A percentile compares a stretch with the other conserved stretches of the same genome.
These are phyloP conservation scores for Pichia kudriavzevii DNA, from an alignment of 1,139 yeast genomes.

Conservation along the genomic window DNA sequence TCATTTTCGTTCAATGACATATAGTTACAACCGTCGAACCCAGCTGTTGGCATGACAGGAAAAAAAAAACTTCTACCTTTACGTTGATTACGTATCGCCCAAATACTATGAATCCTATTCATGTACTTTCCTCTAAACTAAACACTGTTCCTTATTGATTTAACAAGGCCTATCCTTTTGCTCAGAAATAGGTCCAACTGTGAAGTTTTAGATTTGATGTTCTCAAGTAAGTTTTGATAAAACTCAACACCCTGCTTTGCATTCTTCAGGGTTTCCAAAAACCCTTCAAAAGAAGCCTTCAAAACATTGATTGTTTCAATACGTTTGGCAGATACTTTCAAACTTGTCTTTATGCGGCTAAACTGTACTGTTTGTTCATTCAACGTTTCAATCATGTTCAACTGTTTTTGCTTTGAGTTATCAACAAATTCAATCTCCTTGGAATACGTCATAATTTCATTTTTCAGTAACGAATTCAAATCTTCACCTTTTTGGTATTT, in stretches of 20 bases:
- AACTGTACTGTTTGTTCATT: constrained; percentile 37
- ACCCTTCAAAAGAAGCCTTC: constrained; percentile 48
- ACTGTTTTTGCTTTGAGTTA: constrained; percentile 35
- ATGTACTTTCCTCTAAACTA: too few relatives aligned
- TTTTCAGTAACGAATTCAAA: constrained; percentile 26
- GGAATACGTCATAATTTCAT: constrained; percentile 31
- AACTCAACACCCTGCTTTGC: constrained; percentile 64
- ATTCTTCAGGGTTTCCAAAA: constrained; percentile 49
- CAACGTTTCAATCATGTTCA: constrained; percentile 37
- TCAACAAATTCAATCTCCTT: constrained; percentile 35
- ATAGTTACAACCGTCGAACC: too few relatives aligned
- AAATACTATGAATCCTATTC: too few relatives aligned
- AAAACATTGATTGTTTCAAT: constrained; percentile 46
- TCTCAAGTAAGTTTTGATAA: constrained; percentile 54
- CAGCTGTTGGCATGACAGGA: too few relatives aligned
- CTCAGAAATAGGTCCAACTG: constrained; percentile 52
- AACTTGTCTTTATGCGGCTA: constrained; percentile 26
- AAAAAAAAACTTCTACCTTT: too few relatives aligned
- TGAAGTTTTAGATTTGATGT: constrained; percentile 37
- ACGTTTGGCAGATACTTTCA: constrained; percentile 30
- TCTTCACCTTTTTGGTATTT: constrained; percentile 33
- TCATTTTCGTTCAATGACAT: too few relatives aligned
- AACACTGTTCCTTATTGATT: neutral
- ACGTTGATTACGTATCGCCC: too few relatives aligned
- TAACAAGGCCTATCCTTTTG: constrained; percentile 31